These are phyloP conservation scores for Psilocybe mexicana DNA, from an alignment of 1,284 basidiomycete genomes.

Conservation along the genomic window DNA sequence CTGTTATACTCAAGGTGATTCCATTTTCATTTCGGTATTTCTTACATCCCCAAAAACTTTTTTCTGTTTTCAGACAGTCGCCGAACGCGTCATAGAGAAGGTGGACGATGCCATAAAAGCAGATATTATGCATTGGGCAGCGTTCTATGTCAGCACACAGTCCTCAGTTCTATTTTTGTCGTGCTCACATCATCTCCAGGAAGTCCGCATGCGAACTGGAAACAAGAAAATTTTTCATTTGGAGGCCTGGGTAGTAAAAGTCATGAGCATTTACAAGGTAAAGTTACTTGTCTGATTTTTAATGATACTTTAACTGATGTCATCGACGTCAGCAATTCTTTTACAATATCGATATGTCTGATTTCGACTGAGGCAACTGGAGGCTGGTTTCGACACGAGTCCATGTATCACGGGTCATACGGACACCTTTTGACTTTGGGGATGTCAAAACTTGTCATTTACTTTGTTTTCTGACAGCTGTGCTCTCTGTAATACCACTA, in stretches of 20 bases:
- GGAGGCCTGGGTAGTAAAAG: conserved; percentile 89
- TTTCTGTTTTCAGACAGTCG: conserved; percentile 66
- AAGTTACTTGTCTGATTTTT: conserved; percentile 14
- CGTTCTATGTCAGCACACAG: conserved; percentile 72
- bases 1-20: conserved; percentile 82
- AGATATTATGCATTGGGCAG: conserved; percentile 95
- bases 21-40: neutral
- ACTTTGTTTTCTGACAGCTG: neutral
- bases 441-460: neutral
- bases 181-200: conserved; percentile 46
- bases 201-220: conserved; percentile 86
- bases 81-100: conserved; percentile 81
- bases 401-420: neutral
- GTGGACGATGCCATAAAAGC: conserved; percentile 89
- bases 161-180: neutral
- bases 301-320: neutral
- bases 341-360: conserved; percentile 64
- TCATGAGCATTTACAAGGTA: conserved; percentile 81
- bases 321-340: conserved; percentile 40
- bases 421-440: neutral
- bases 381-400: neutral
- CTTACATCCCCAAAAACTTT: neutral
- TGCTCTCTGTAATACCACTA: no score
- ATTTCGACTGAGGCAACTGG: conserved; percentile 45
- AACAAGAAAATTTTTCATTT: conserved; percentile 96